Evolutionary conservation across 2,329 filamentous ascomycete genomes (phyloP).

Genomic region (Alternaria panax): DNA sequence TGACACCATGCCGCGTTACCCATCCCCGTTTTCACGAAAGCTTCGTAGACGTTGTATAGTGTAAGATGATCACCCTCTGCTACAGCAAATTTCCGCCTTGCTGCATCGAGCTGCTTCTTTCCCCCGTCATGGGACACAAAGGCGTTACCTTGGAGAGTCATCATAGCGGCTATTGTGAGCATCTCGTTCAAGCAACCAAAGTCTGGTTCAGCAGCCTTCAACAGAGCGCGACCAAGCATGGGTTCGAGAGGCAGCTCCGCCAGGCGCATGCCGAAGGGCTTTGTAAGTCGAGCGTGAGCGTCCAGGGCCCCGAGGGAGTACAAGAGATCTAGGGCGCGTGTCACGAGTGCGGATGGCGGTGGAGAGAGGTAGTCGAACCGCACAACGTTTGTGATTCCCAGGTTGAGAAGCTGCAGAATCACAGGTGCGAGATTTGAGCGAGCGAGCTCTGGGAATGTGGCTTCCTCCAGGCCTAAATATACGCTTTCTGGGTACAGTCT

Average conservation of each 20-base stretch:
- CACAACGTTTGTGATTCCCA: constrained; percentile 93
- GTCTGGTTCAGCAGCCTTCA: constrained; percentile 67
- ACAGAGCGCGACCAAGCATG: constrained; percentile 90
- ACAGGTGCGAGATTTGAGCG: constrained; percentile 88
- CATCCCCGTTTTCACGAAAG: constrained; percentile 82
- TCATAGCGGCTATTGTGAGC: constrained; percentile 92
- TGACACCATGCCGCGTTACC: constrained; percentile 88
- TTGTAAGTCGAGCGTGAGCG: constrained; percentile 87
- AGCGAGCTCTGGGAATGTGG: constrained; percentile 88
- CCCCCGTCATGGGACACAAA: constrained; percentile 84
- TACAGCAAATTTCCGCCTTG: constrained; percentile 82
- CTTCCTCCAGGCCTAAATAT: constrained; percentile 70
- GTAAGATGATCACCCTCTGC: constrained; percentile 95
- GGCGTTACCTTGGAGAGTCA: constrained; percentile 79
- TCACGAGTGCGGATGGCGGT: constrained; percentile 83
- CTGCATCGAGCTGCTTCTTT: constrained; percentile 76
- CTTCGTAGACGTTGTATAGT: constrained; percentile 89
- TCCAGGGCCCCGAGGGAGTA: constrained; percentile 88
- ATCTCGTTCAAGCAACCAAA: constrained; percentile 87
- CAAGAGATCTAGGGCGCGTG: constrained; percentile 85
- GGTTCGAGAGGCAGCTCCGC: constrained; percentile 92
- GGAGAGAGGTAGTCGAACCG: constrained; percentile 89
- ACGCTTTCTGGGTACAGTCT: constrained; percentile 84
- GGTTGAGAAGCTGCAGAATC: constrained; percentile 88
- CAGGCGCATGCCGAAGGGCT: constrained; percentile 87